phyloP scores from a whole-genome alignment of 1,139 yeast species.

The Citeromyces hawaiiensis region DNA sequence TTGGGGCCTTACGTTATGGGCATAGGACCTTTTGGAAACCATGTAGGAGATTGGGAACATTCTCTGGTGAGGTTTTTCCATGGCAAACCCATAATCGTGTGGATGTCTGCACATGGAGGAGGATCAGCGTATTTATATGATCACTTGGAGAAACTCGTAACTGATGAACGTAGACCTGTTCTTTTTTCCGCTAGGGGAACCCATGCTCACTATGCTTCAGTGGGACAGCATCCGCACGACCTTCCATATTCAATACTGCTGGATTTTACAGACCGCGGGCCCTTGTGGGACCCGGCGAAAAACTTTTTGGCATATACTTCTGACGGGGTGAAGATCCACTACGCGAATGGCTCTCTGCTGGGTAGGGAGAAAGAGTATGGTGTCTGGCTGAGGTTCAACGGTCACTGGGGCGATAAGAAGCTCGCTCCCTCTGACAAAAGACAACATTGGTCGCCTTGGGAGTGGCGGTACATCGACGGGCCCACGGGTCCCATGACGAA shows the following conservation, averaged over 20 bases:
- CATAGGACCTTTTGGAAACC: slow-evolving; percentile 92
- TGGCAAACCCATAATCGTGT: slow-evolving; percentile 77
- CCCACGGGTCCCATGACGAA: slow-evolving; percentile 84
- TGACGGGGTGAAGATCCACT: slow-evolving; percentile 38
- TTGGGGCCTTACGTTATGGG: slow-evolving; percentile 98
- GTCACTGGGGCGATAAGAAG: slow-evolving; percentile 86
- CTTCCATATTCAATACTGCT: slow-evolving; percentile 81
- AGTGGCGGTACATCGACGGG: slow-evolving; percentile 82
- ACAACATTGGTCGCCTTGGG: slow-evolving; percentile 80
- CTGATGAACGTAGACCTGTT: slow-evolving; percentile 41
- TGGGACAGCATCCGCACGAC: slow-evolving; percentile 93
- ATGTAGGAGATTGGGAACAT: slow-evolving; percentile 98
- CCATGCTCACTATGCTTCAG: slow-evolving; percentile 93
- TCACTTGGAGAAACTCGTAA: slow-evolving; percentile 56
- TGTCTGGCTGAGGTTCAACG: slow-evolving; percentile 68
- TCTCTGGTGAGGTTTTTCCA: slow-evolving; percentile 72
- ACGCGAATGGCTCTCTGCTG: slow-evolving; percentile 26
- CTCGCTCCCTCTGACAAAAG: slow-evolving; percentile 56
- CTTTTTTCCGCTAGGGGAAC: slow-evolving; percentile 91
- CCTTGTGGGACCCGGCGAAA: slow-evolving; percentile 83
- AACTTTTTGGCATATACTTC: slow-evolving; percentile 74
- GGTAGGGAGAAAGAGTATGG: slow-evolving; percentile 56
- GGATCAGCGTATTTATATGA: slow-evolving; percentile 79
- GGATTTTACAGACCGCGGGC: slow-evolving; percentile 91
- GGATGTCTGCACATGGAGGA: slow-evolving; percentile 99